Evolutionary conservation across 2,329 filamentous ascomycete genomes (phyloP), one percentile per base, ranked within the genome.

Genomic region (Biscogniauxia sp.): DNA sequence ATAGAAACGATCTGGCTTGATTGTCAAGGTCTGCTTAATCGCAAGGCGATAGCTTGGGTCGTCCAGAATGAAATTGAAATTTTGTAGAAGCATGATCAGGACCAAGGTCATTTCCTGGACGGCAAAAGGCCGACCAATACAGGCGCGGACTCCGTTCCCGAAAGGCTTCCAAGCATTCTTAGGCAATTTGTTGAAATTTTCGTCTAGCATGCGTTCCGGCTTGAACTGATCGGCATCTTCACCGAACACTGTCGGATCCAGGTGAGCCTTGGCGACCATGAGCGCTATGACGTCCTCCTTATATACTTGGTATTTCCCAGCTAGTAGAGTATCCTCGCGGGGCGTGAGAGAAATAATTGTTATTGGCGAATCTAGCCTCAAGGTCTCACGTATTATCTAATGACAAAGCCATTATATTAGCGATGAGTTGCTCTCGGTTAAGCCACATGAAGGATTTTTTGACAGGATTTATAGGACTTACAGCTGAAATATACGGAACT

Each of bases 171-270:
- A 89, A 32, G 82, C 81, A 57, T 84, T 85, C 15, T 81, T 80
- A 28, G 85, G 88, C 5, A 90, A 79, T 25, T 84, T 83, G 61
- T 85, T 83, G 68, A 92, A 92, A 23, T 83, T 80, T 15, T 87
- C 88, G 49, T 90, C 87, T 0, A 88, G 74, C 88, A 92, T 91
- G 9, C 89, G 80, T 70, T 92, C 90, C 0, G 90, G 90, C 57
- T 80, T 81, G 75, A 90, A 93, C 20, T 86, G 82, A 0, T 82
- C 72, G 0, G 88, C 87, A 61, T 90, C 87, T 0, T 84, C 80
- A 0, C 89, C 89, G 54, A 79, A 92, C 0, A 91, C 84, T 1
- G 75, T 76, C 0, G 85, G 86, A 67, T 92, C 89, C 0, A 81
- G 71, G 50, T 92, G 88, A 3, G 84, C 73, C 52, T 81, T 80